Percentiles rank a stretch among this genome's conserved stretches.
Conservation (phyloP, 495 filamentous ascomycete species). For the Apodospora peruviana region DNA sequence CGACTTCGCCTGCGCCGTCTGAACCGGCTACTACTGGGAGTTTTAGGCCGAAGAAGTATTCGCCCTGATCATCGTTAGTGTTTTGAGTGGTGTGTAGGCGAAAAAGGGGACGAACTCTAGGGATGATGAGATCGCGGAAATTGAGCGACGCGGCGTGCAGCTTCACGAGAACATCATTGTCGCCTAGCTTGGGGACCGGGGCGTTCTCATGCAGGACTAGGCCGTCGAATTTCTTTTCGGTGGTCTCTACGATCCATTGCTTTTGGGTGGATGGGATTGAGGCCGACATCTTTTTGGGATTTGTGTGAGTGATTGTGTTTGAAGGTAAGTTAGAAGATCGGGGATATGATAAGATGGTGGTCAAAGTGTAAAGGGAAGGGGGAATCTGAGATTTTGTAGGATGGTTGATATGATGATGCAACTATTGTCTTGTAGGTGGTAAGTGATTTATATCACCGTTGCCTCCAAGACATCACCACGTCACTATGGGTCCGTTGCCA, state of each 20-base stretch:
- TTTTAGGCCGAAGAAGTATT: conserved; percentile 58
- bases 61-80: conserved; percentile 38
- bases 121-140: conserved; percentile 76
- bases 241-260: conserved; percentile 58
- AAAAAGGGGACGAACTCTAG: conserved; percentile 39
- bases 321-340: not conserved
- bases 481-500: too few species aligned
- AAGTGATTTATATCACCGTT: too few species aligned
- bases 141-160: conserved; percentile 73
- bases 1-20: conserved; percentile 73
- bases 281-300: conserved; percentile 15
- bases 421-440: too few species aligned
- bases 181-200: conserved; percentile 55
- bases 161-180: conserved; percentile 71
- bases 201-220: conserved; percentile 50
- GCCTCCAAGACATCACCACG: too few species aligned
- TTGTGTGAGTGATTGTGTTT: not conserved
- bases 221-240: conserved; percentile 53
- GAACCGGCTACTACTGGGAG: conserved; percentile 62
- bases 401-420: not conserved
- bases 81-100: not conserved
- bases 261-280: conserved; percentile 45
- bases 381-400: not conserved
- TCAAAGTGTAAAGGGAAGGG: too few species aligned
- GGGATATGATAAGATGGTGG: not conserved